Evolutionary conservation across 2,329 filamentous ascomycete species (phyloP).

Genomic region (Cercospora berteroae): DNA sequence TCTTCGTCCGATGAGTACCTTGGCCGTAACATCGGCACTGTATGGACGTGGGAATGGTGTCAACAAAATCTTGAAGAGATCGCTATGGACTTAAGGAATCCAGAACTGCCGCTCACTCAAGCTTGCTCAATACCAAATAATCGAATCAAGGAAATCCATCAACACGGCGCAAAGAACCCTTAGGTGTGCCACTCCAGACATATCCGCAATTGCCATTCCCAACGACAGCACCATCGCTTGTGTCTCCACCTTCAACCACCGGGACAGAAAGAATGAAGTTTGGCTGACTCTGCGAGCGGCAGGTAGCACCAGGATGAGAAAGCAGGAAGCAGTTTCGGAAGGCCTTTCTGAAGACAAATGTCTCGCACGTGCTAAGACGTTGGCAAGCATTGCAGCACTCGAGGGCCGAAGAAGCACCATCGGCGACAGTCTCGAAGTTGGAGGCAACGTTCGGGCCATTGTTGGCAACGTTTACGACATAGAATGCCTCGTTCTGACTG

Average conservation of each 20-base stretch:
- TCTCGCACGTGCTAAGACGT: slow-evolving; percentile 13
- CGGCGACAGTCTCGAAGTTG: slow-evolving; percentile 11
- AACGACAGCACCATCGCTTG: slow-evolving; percentile 10
- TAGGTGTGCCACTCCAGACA: slow-evolving; percentile 7
- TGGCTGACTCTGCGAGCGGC: slow-evolving; percentile 11
- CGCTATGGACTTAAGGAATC: neutral
- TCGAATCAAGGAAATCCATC: neutral
- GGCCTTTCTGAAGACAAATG: slow-evolving; percentile 14
- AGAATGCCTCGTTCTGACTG: neutral
- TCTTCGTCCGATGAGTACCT: neutral
- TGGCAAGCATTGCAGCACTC: slow-evolving; percentile 18
- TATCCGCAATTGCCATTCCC: slow-evolving; percentile 18
- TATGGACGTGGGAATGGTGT: neutral
- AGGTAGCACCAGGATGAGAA: slow-evolving; percentile 4
- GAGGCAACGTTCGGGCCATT: slow-evolving; percentile 12
- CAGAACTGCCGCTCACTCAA: neutral
- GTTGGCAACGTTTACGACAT: neutral
- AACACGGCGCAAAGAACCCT: slow-evolving; percentile 8
- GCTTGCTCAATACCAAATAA: neutral
- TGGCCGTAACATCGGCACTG: neutral
- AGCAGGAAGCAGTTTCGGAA: slow-evolving; percentile 19
- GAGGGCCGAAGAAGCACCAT: slow-evolving; percentile 11
- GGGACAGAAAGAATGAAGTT: slow-evolving; percentile 15
- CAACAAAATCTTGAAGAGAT: neutral
- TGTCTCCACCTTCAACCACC: neutral